These are phyloP conservation scores for Annulohypoxylon truncatum DNA, from an alignment of 2,329 filamentous ascomycete genomes.

Conservation along the genomic window DNA sequence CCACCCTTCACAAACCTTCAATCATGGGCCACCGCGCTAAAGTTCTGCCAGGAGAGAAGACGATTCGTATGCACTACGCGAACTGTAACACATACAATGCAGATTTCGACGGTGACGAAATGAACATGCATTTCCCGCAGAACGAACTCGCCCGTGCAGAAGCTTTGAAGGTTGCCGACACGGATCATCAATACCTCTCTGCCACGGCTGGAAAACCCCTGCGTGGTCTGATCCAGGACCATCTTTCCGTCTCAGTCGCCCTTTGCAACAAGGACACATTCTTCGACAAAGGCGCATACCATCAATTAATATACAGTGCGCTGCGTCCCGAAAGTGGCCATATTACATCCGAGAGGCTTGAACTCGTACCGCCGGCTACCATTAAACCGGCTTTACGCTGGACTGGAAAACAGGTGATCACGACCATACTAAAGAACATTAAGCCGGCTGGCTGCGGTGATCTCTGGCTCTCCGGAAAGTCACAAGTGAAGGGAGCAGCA, in stretches of 20 bases:
- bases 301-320: slow-evolving; percentile 92
- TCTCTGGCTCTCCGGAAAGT: slow-evolving; percentile 82
- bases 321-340: slow-evolving; percentile 91
- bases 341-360: slow-evolving; percentile 83
- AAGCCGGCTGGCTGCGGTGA: slow-evolving; percentile 80
- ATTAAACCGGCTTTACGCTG: slow-evolving; percentile 84
- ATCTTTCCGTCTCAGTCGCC: slow-evolving; percentile 92
- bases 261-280: slow-evolving; percentile 93
- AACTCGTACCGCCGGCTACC: slow-evolving; percentile 83
- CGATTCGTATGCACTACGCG: slow-evolving; percentile 99
- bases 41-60: slow-evolving; percentile 93
- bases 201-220: slow-evolving; percentile 93
- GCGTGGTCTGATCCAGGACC: slow-evolving; percentile 96
- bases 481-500: slow-evolving; percentile 79
- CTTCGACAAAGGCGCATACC: slow-evolving; percentile 88
- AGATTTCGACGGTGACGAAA: slow-evolving; percentile 99
- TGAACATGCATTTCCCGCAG: slow-evolving; percentile 99
- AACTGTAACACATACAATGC: slow-evolving; percentile 99
- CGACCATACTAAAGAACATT: slow-evolving; percentile 92
- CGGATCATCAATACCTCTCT: slow-evolving; percentile 96
- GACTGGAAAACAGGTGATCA: slow-evolving; percentile 97
- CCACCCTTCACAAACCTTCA: slow-evolving; percentile 96
- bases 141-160: slow-evolving; percentile 95
- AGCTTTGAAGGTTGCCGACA: slow-evolving; percentile 92
- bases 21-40: slow-evolving; percentile 98